Conservation (phyloP, 2,329 filamentous ascomycete species). For the Pseudopyricularia javanii region DNA sequence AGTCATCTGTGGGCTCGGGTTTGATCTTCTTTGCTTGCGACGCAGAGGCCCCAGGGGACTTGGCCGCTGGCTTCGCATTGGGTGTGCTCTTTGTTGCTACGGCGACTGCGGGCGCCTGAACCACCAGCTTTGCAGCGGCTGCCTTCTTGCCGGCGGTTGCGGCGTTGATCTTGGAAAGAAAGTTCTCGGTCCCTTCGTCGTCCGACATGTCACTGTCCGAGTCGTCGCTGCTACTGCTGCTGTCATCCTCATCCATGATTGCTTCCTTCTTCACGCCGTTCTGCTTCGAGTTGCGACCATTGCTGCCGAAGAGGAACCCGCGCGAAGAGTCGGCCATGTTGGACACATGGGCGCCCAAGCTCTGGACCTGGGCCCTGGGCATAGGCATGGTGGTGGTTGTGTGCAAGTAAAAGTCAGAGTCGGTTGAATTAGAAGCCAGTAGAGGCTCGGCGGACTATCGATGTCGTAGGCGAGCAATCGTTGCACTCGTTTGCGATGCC, state of each 20-base stretch:
- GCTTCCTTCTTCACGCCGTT: neutral
- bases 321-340: conserved; percentile 1
- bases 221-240: neutral
- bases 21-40: neutral
- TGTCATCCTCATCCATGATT: neutral
- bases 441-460: neutral
- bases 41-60: too few species aligned
- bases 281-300: neutral
- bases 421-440: neutral
- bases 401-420: neutral
- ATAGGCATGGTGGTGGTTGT: conserved; percentile 1
- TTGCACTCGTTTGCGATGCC: neutral
- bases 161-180: conserved; percentile 6
- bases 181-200: conserved; percentile 1
- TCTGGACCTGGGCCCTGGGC: neutral
- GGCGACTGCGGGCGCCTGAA: neutral
- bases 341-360: conserved; percentile 2
- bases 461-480: neutral
- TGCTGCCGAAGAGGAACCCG: neutral
- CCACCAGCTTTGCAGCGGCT: neutral
- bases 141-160: conserved; percentile 5
- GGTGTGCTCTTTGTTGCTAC: neutral
- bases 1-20: neutral
- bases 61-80: too few species aligned
- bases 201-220: conserved; percentile 2